Conservation (phyloP, 2,329 filamentous ascomycete species). For the Albifimbria verrucaria region DNA sequence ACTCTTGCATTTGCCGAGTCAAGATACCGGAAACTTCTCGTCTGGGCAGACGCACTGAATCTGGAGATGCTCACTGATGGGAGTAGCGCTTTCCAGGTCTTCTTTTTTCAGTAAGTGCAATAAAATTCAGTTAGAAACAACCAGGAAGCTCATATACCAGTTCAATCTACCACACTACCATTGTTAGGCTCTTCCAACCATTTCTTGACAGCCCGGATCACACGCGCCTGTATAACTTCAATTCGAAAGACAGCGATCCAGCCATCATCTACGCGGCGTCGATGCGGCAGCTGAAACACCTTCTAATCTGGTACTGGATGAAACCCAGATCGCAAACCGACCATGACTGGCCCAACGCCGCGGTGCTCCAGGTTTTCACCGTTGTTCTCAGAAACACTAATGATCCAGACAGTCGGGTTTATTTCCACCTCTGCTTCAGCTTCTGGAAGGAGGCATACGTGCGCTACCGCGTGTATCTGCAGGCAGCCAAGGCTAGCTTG, state of each 20-base stretch:
- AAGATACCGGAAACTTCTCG: not conserved
- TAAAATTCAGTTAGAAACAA: not conserved
- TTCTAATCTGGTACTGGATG: not conserved
- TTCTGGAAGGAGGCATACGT: constrained; percentile 1
- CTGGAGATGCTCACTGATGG: not conserved
- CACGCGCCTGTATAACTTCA: not conserved
- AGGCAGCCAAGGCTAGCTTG: not conserved
- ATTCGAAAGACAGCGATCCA: not conserved
- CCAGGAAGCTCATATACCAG: not conserved
- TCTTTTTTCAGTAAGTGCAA: not conserved
- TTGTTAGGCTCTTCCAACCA: not conserved
- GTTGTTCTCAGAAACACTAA: not conserved
- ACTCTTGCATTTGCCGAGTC: not conserved
- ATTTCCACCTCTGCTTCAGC: not conserved
- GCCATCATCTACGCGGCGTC: not conserved
- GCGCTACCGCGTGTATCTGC: not conserved
- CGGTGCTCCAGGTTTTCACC: not conserved
- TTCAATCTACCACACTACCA: not conserved
- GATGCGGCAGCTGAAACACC: not conserved
- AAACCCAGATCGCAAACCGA: not conserved
- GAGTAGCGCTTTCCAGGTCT: not conserved
- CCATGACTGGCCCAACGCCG: not conserved
- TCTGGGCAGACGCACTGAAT: not conserved
- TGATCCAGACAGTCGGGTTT: not conserved
- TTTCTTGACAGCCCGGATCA: constrained; percentile 1